phyloP scores from a whole-genome alignment of 129 eudicot genomes.

The Artemisia argyi region DNA sequence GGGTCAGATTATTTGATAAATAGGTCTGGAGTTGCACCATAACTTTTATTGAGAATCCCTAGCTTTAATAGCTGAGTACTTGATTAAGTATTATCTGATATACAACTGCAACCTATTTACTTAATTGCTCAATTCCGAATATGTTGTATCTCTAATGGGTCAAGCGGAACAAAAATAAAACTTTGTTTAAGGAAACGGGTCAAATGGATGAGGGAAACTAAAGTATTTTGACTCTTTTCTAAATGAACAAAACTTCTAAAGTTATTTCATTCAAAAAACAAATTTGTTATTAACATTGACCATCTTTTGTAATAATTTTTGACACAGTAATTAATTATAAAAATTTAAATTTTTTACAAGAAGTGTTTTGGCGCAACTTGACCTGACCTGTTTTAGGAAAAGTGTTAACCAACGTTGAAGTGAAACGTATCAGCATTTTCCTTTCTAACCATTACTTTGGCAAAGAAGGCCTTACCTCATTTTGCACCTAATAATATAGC shows the following conservation, averaged over 20 bases:
- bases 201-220: background rate
- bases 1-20: background rate
- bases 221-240: background rate
- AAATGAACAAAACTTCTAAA: background rate
- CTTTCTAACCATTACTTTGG: too few relatives aligned
- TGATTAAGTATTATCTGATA: background rate
- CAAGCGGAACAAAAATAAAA: background rate
- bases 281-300: background rate
- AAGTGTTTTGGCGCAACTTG: background rate
- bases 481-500: too few relatives aligned
- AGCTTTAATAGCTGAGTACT: background rate
- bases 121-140: too few relatives aligned
- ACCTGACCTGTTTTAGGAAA: background rate
- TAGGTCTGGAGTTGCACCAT: background rate
- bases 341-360: background rate
- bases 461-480: too few relatives aligned
- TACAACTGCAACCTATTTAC: too few relatives aligned
- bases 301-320: background rate
- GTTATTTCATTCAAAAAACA: background rate
- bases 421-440: too few relatives aligned
- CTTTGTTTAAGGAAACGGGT: background rate
- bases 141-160: background rate
- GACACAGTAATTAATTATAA: background rate
- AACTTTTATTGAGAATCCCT: background rate
- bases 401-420: background rate